phyloP scores from a whole-genome alignment of 352 stramenopile species.

The Pythium biforme region DNA sequence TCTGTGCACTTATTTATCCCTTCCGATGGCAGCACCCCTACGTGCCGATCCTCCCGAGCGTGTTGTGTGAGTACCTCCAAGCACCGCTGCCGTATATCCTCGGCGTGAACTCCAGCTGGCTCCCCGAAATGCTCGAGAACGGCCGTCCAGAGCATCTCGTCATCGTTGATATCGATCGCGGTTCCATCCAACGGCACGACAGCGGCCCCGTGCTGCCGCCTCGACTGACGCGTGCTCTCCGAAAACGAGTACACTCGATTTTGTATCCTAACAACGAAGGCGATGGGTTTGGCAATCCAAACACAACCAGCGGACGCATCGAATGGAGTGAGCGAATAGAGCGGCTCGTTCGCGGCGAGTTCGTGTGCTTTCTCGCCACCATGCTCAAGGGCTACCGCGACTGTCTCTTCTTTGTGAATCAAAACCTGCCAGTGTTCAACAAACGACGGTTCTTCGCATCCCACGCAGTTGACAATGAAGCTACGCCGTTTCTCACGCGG shows the following conservation, averaged over 20 bases:
- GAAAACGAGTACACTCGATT: slow-evolving; percentile 51
- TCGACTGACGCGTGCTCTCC: slow-evolving; percentile 45
- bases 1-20: slow-evolving; percentile 81
- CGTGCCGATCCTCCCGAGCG: slow-evolving; percentile 73
- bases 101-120: slow-evolving; percentile 71
- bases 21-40: slow-evolving; percentile 88
- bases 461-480: slow-evolving; percentile 52
- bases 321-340: slow-evolving; percentile 44
- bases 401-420: slow-evolving; percentile 86
- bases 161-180: slow-evolving; percentile 74
- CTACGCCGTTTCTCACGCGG: slow-evolving; percentile 62
- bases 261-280: slow-evolving; percentile 43
- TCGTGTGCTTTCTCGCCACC: slow-evolving; percentile 67
- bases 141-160: slow-evolving; percentile 81
- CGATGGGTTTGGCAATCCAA: not conserved
- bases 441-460: slow-evolving; percentile 78
- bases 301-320: not conserved
- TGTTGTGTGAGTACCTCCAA: slow-evolving; percentile 84
- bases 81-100: slow-evolving; percentile 82
- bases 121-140: slow-evolving; percentile 59
- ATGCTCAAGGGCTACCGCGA: slow-evolving; percentile 79
- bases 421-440: slow-evolving; percentile 86
- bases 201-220: slow-evolving; percentile 55
- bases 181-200: slow-evolving; percentile 59
- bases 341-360: slow-evolving; percentile 67